Conservation (phyloP, 441 rosid species). For the Arabidopsis hybrid region DNA sequence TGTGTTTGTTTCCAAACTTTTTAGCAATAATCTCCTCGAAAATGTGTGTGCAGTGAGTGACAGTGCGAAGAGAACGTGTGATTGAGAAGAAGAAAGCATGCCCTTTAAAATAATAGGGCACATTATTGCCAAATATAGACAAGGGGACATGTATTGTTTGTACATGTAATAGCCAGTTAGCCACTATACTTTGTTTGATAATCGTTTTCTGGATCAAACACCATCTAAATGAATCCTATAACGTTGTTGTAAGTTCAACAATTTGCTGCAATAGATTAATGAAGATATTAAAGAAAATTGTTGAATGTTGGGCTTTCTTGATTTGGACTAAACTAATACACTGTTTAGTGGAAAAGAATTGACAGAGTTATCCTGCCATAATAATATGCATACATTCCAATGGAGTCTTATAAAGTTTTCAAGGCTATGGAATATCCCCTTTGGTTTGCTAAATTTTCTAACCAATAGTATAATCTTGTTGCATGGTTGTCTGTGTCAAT, state of each 20-base stretch:
- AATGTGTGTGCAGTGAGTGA: conserved; percentile 32
- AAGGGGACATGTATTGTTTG: conserved; percentile 1
- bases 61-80: conserved; percentile 33
- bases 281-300: background rate
- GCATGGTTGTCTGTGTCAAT: conserved; percentile 28
- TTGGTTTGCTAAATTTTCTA: conserved; percentile 12
- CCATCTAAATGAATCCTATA: too few species aligned
- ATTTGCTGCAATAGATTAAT: too few species aligned
- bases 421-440: conserved; percentile 13
- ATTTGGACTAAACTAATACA: background rate
- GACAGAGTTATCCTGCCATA: background rate
- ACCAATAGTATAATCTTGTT: background rate
- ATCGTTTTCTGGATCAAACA: background rate
- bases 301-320: background rate
- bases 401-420: conserved; percentile 2
- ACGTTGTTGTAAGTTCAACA: too few species aligned
- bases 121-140: background rate
- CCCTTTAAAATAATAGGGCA: background rate
- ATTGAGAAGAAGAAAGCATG: conserved; percentile 14
- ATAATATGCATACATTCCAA: background rate
- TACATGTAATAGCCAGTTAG: background rate
- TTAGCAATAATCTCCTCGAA: conserved; percentile 18
- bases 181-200: background rate
- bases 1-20: conserved; percentile 14
- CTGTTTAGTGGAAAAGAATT: background rate